phyloP scores from a whole-genome alignment of 768 basidiomycete genomes.

The Xerocomus brunneocitrinus region DNA sequence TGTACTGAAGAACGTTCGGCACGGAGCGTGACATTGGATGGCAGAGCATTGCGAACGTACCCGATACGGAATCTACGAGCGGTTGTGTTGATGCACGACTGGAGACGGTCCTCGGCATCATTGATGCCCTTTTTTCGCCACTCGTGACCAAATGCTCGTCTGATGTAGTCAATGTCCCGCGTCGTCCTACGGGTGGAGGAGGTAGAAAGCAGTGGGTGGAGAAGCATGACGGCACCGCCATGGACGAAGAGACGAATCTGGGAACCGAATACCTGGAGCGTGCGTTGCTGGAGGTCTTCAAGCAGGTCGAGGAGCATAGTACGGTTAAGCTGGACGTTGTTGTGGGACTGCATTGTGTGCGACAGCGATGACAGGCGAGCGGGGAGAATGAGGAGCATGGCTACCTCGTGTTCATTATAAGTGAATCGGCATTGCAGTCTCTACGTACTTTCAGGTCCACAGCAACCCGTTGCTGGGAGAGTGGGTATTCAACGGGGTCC shows the following conservation, averaged over 20 bases:
- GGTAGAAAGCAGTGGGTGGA: constrained; percentile 44
- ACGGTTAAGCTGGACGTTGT: constrained; percentile 32
- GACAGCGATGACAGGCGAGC: background rate
- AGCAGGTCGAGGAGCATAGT: constrained; percentile 43
- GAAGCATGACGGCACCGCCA: constrained; percentile 71
- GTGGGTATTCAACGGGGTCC: background rate
- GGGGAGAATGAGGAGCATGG: background rate
- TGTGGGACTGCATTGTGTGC: constrained; percentile 27
- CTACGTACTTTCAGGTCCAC: background rate
- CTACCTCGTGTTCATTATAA: constrained; percentile 4
- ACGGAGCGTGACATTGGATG: background rate
- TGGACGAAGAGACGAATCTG: constrained; percentile 62
- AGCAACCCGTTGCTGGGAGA: constrained; percentile 2
- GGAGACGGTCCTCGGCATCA: constrained; percentile 54
- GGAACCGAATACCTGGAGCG: constrained; percentile 42
- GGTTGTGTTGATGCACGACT: constrained; percentile 52
- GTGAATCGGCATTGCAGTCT: background rate
- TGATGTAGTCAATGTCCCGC: constrained; percentile 64
- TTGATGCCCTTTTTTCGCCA: constrained; percentile 43
- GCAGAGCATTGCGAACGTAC: constrained; percentile 26
- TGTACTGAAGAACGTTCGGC: constrained; percentile 13
- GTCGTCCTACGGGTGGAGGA: constrained; percentile 48
- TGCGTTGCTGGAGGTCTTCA: constrained; percentile 46
- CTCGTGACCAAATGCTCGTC: constrained; percentile 56
- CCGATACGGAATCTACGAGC: constrained; percentile 45